A percentile compares a stretch with the other conserved stretches of the same genome.
phyloP scores from a whole-genome alignment of 345 rosid species.

The Lenwebbia sp. region DNA sequence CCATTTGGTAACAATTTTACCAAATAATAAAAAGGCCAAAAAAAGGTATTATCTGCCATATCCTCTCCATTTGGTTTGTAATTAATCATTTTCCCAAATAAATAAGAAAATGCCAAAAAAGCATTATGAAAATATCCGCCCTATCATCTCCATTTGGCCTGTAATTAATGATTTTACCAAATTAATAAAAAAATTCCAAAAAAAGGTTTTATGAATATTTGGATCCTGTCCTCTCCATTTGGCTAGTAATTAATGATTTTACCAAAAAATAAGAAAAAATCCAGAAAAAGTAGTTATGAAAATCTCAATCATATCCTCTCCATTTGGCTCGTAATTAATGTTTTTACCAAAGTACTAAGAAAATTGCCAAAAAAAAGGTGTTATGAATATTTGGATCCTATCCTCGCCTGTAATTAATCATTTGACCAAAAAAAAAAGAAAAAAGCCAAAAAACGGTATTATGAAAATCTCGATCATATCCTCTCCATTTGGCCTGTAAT shows the following conservation, averaged over 20 bases:
- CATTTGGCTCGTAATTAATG: background rate
- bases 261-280: background rate
- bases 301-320: background rate
- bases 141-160: background rate
- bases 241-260: background rate
- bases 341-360: background rate
- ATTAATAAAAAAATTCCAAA: background rate
- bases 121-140: background rate
- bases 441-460: background rate
- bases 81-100: too few relatives aligned
- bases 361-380: too few relatives aligned
- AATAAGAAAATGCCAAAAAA: background rate
- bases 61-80: too few relatives aligned
- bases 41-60: too few relatives aligned
- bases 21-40: too few relatives aligned
- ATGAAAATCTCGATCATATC: background rate
- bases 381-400: too few relatives aligned
- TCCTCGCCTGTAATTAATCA: too few relatives aligned
- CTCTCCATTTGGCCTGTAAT: background rate
- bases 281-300: background rate
- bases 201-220: background rate
- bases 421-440: background rate
- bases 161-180: background rate
- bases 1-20: too few relatives aligned
- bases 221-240: background rate